Conservation (phyloP, 1,284 basidiomycete genomes). For the Microbotryum violaceum region DNA sequence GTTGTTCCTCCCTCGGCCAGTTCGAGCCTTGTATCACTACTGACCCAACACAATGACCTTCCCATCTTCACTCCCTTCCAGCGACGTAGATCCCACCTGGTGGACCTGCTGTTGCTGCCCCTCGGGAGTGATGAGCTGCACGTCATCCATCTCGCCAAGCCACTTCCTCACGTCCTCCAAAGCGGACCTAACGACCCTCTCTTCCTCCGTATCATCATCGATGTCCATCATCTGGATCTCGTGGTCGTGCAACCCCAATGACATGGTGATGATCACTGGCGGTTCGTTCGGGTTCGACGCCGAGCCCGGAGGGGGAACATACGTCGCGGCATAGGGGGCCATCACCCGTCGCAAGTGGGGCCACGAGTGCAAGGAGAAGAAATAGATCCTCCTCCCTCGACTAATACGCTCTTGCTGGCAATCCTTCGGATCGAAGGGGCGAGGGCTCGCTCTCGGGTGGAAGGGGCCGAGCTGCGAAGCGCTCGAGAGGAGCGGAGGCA, state of each 20-base stretch:
- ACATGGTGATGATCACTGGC: constrained; percentile 11
- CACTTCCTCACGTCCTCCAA: constrained; percentile 48
- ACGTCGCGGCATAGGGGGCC: constrained; percentile 21
- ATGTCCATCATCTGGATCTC: constrained; percentile 15
- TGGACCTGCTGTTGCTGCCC: not conserved
- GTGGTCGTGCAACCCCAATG: not conserved
- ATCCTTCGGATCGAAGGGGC: too few species aligned
- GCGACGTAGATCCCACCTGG: not conserved
- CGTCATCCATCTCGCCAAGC: not conserved
- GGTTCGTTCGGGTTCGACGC: not conserved
- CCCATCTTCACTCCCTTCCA: not conserved
- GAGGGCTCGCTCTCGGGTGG: too few species aligned
- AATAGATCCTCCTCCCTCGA: too few species aligned
- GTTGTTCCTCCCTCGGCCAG: not conserved
- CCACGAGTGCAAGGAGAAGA: too few species aligned
- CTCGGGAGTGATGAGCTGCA: constrained; percentile 15
- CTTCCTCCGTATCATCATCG: constrained; percentile 41
- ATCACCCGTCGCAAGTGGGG: not conserved
- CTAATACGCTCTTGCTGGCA: too few species aligned
- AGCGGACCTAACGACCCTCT: constrained; percentile 53
- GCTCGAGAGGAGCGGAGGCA: too few species aligned
- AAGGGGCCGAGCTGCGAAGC: too few species aligned
- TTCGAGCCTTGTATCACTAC: not conserved
- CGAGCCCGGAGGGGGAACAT: constrained; percentile 7
- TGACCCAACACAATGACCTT: constrained; percentile 14